Percentiles rank a stretch among this genome's conserved stretches.
Conservation (phyloP, 2,329 filamentous ascomycete species). For the Diaporthe australafricana region DNA sequence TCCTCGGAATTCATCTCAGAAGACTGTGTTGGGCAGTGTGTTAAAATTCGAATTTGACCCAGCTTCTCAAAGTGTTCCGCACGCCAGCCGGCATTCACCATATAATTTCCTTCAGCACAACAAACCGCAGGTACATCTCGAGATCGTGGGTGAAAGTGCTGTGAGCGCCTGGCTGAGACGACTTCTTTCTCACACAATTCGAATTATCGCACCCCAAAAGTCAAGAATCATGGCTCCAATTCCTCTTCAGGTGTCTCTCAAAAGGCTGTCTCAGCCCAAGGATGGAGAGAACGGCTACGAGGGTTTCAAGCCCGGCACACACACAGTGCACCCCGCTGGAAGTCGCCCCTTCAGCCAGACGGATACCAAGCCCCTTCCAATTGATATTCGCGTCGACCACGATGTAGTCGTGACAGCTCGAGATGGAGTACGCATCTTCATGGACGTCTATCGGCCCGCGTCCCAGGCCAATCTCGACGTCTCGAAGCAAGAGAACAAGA, state of each 20-base stretch:
- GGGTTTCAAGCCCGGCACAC: constrained; percentile 51
- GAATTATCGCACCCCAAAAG: neutral
- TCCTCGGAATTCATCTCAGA: neutral
- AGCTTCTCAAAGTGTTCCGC: neutral
- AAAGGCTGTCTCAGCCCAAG: constrained; percentile 44
- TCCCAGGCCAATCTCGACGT: constrained; percentile 2
- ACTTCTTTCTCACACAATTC: neutral
- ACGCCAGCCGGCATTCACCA: neutral
- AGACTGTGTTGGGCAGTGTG: neutral
- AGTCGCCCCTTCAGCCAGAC: constrained; percentile 47
- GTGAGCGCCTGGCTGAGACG: neutral
- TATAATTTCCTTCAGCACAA: neutral
- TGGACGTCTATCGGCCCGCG: constrained; percentile 57
- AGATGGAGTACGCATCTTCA: constrained; percentile 55
- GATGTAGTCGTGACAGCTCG: constrained; percentile 54
- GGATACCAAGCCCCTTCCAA: constrained; percentile 46
- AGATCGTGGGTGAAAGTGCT: neutral
- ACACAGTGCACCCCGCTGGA: constrained; percentile 50
- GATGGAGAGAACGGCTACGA: constrained; percentile 54
- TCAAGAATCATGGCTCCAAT: constrained; percentile 34
- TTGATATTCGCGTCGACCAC: constrained; percentile 53
- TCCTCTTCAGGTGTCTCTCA: constrained; percentile 39
- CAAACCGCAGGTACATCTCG: neutral
- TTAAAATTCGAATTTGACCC: neutral
- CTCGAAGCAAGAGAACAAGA: constrained; percentile 43